phyloP scores from a whole-genome alignment of 2,329 filamentous ascomycete species.

The Phoma herbarum region DNA sequence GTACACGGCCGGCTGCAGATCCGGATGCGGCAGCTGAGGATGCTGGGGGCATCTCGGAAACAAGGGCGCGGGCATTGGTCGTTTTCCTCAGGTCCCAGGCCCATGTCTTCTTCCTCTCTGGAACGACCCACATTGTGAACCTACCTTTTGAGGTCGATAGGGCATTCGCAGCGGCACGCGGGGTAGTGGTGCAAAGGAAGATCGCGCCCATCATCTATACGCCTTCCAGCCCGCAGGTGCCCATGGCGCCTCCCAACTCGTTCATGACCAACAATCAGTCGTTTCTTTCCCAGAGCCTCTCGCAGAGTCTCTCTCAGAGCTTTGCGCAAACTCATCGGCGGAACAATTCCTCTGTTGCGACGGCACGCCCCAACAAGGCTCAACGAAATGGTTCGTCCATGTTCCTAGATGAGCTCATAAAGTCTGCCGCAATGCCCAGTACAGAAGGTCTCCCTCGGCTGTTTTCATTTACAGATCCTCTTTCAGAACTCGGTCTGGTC shows the following conservation, averaged over 20 bases:
- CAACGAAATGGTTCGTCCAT: slow-evolving; percentile 33
- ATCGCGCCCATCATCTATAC: slow-evolving; percentile 60
- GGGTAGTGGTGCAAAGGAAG: slow-evolving; percentile 87
- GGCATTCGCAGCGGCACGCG: slow-evolving; percentile 81
- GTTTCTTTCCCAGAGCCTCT: slow-evolving; percentile 64
- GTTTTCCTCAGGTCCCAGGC: slow-evolving; percentile 92
- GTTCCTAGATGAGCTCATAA: slow-evolving; percentile 47
- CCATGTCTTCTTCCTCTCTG: slow-evolving; percentile 90
- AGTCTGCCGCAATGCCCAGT: slow-evolving; percentile 33
- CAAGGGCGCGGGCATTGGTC: slow-evolving; percentile 71
- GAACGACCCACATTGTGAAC: slow-evolving; percentile 87
- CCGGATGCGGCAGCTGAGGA: slow-evolving; percentile 33
- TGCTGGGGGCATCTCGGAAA: slow-evolving; percentile 32
- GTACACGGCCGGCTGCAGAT: slow-evolving; percentile 45
- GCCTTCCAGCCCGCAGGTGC: slow-evolving; percentile 52
- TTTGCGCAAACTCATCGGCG: slow-evolving; percentile 45
- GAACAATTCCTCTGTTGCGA: slow-evolving; percentile 40
- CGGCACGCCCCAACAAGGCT: slow-evolving; percentile 34
- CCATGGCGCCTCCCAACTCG: slow-evolving; percentile 77
- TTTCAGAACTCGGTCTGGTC: slow-evolving; percentile 85
- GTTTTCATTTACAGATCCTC: slow-evolving; percentile 84
- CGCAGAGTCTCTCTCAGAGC: slow-evolving; percentile 63
- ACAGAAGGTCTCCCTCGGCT: slow-evolving; percentile 72
- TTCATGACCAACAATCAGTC: slow-evolving; percentile 67
- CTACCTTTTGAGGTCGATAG: slow-evolving; percentile 94